Evolutionary conservation across 805 yeast species (phyloP), one percentile per base, ranked within the genome.

Genomic region (Candida montana): DNA sequence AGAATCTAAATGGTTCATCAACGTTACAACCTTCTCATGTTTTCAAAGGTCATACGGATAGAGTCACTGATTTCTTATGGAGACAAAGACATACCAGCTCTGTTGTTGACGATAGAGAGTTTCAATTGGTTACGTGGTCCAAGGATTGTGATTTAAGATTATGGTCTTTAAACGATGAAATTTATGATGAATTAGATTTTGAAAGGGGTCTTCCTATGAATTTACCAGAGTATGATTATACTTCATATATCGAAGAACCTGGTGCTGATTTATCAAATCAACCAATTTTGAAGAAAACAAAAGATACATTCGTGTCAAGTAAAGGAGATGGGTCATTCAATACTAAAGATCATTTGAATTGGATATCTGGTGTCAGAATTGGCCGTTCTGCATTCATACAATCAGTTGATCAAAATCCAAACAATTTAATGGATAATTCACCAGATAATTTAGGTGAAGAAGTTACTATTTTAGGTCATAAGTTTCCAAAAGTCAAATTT

Each of bases 111-210:
- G 88, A 86, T 64, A 69, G 91, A 41, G 96, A 90, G 45, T 93
- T 77, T 56, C 98, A 93, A 59, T 61, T 93, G 37, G 91, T 93
- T 1, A 87, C 98, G 0, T 91, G 98, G 97, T 82, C 95, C 1
- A 80, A 85, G 39, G 98, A 93, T 57, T 77, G 81, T 50, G 95
- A 87, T 56, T 65, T 93, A 44, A 70, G 90, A 46, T 63, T 90
- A 36, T 91, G 97, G 97, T 83, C 88, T 0, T 61, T 79, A 15
- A 57, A 68, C 13, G 75, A 75, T 3, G 67, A 66, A 7, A 58
- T 74, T 15, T 72, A 80, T 48, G 69, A 66, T 7, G 67, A 67
- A 30, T 69, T 78, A 35, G 60, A 63, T 39, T 77, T 67, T 53
- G 60, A 59, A 4, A 61, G 70, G 44, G 64, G 65, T 8, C 55